phyloP scores from a whole-genome alignment of 2,329 filamentous ascomycete species.

The Phialophora verrucosa region DNA sequence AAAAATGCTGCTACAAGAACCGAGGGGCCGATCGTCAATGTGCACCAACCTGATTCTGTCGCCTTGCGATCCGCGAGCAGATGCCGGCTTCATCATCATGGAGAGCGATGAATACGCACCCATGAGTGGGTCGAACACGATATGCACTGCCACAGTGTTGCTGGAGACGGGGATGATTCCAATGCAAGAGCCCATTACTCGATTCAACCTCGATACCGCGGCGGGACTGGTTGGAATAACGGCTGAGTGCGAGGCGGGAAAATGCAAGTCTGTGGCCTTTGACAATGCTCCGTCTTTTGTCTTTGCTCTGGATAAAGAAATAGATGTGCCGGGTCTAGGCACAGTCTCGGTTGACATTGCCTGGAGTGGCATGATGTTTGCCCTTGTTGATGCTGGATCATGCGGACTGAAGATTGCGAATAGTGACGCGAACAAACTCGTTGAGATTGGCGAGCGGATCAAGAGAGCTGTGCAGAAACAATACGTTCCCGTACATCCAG shows the following conservation, averaged over 20 bases:
- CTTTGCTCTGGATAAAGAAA: constrained; percentile 47
- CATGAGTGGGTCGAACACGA: constrained; percentile 56
- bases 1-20: constrained; percentile 54
- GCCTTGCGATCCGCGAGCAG: constrained; percentile 52
- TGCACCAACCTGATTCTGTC: constrained; percentile 51
- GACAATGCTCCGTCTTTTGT: constrained; percentile 56
- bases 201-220: constrained; percentile 52
- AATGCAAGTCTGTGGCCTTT: constrained; percentile 53
- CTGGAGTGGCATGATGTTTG: constrained; percentile 57
- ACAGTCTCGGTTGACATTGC: constrained; percentile 52
- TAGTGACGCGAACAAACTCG: constrained; percentile 45
- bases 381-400: constrained; percentile 49
- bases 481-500: constrained; percentile 51
- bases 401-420: constrained; percentile 47
- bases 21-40: constrained; percentile 52
- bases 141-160: constrained; percentile 53
- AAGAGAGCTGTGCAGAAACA: constrained; percentile 47
- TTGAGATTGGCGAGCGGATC: constrained; percentile 53
- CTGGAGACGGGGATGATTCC: constrained; percentile 56
- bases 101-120: constrained; percentile 55
- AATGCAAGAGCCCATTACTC: constrained; percentile 54
- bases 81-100: constrained; percentile 56
- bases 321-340: constrained; percentile 52
- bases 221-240: constrained; percentile 52
- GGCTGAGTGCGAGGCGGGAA: constrained; percentile 51